These are phyloP conservation scores for Cardamine resedifolia DNA, from an alignment of 345 rosid genomes.

Conservation along the genomic window DNA sequence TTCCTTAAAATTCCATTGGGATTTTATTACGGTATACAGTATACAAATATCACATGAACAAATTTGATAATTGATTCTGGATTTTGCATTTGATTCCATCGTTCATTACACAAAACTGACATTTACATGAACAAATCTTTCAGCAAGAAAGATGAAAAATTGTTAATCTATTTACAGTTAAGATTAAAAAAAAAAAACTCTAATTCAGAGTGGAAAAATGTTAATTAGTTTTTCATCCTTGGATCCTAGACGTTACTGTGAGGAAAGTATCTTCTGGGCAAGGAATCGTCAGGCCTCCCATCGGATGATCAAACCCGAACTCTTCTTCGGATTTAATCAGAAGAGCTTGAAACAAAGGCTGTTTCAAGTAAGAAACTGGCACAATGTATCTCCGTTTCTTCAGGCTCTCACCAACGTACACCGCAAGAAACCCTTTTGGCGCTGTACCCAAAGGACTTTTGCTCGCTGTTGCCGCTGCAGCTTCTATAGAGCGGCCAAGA, in stretches of 20 bases:
- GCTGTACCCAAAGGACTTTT: not conserved
- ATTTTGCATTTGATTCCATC: not conserved
- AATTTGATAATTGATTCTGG: not conserved
- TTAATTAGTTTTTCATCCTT: not conserved
- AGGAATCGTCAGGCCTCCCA: constrained; percentile 52
- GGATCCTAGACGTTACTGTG: constrained; percentile 36
- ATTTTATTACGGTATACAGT: too few species aligned
- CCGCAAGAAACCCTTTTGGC: constrained; percentile 42
- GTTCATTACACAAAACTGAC: not conserved
- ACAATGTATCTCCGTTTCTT: constrained; percentile 42
- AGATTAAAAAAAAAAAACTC: not conserved
- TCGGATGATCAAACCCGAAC: constrained; percentile 49
- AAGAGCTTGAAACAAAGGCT: constrained; percentile 46
- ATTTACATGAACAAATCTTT: not conserved
- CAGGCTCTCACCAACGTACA: constrained; percentile 50
- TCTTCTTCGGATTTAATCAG: constrained; percentile 50
- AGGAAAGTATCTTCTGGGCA: constrained; percentile 47
- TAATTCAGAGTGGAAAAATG: not conserved
- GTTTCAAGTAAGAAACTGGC: constrained; percentile 43
- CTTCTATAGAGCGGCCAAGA: not conserved
- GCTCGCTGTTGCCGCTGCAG: not conserved
- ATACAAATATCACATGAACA: not conserved
- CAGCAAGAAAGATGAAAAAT: not conserved
- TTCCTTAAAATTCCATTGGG: too few species aligned
- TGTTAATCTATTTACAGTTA: constrained; percentile 1